Base-by-base conservation (phyloP, 1,139 yeast genomes). In the Yamadazyma dendronema region DNA sequence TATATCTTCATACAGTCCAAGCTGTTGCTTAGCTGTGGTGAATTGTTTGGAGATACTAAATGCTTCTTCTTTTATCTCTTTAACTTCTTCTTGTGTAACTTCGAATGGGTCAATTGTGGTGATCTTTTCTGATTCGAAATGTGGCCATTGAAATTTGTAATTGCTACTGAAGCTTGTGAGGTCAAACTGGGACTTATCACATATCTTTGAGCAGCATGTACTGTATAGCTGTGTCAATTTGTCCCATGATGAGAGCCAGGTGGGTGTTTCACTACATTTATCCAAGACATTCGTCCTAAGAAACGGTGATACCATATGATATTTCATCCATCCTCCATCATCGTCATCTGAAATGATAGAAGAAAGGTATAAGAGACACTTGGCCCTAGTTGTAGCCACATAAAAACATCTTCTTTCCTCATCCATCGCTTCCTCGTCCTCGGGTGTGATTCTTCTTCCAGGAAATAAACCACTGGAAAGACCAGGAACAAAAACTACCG, bases 301-400 rank as follows among this genome's bases (percentile, higher is more conserved):
- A 12, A 24, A 70, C 28, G 73, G 48, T 1, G 76, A 69, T 4
- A 47, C 54, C 10, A 42, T 35, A 2, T 45, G 53, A 40, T 44
- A 4, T 60, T 41, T 26, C 60, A 61, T 51, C 16, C 30, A 23
- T 2, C 22, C 29, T 23, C 30, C 12, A 11, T 48, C 52, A 28
- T 42, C n/a, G n/a, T n/a, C 43, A 13, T 26, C 11, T 13, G 16
- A 67, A 2, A 50, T 52, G 34, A 64, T 63, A 0, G 72, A 61
- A 4, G 74, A 65, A 3, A 70, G 34, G 37, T 59, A 65, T 9
- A 71, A 49, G 14, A 72, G 48, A 2, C 47, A 36, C 55, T 84
- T 83, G 0, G 97, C 95, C 45, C 98, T 69, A 0, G 97, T 89
- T 32, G 84, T 66, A 0, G 96, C 96, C 7, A 92, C 97, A 54